Percentiles rank a stretch among this genome's conserved stretches.
Evolutionary conservation across 108 stramenopile species (phyloP).

Genomic region (Tribonema minus): DNA sequence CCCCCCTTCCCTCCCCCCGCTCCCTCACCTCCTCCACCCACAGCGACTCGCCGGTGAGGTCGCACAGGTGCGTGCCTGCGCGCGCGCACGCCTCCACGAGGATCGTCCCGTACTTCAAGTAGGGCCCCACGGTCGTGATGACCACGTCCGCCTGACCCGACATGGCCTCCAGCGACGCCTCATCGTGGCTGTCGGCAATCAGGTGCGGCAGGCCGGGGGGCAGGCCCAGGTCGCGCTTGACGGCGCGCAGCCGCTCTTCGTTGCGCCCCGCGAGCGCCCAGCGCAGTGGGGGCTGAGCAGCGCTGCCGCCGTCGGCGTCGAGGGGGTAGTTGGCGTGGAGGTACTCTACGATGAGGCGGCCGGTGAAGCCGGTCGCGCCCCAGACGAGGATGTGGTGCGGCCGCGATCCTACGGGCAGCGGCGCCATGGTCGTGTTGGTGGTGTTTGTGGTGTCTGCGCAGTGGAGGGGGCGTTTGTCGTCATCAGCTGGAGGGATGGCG

Average conservation of each 20-base stretch:
- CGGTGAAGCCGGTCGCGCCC: conserved; percentile 50
- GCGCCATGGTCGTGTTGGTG: no score
- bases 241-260: background rate
- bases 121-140: conserved; percentile 82
- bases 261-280: background rate
- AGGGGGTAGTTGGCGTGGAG: conserved; percentile 37
- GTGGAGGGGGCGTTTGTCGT: no score
- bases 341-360: conserved; percentile 42
- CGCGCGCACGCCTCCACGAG: conserved; percentile 73
- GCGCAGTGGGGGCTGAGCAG: background rate
- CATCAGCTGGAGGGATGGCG: no score
- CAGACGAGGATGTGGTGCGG: conserved; percentile 36
- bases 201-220: background rate
- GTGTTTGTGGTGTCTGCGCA: no score
- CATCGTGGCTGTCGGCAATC: conserved; percentile 49
- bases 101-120: conserved; percentile 63
- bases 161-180: conserved; percentile 60
- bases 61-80: conserved; percentile 75
- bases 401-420: no score
- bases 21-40: conserved; percentile 79
- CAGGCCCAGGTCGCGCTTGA: background rate
- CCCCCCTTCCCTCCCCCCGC: conserved; percentile 67
- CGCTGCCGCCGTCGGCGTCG: conserved; percentile 4
- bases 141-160: conserved; percentile 67
- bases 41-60: conserved; percentile 83